Percentiles rank a stretch among this genome's conserved stretches.
Evolutionary conservation across 192 early-diverging fungal species (phyloP).

Genomic region (Umbelopsis sp.): DNA sequence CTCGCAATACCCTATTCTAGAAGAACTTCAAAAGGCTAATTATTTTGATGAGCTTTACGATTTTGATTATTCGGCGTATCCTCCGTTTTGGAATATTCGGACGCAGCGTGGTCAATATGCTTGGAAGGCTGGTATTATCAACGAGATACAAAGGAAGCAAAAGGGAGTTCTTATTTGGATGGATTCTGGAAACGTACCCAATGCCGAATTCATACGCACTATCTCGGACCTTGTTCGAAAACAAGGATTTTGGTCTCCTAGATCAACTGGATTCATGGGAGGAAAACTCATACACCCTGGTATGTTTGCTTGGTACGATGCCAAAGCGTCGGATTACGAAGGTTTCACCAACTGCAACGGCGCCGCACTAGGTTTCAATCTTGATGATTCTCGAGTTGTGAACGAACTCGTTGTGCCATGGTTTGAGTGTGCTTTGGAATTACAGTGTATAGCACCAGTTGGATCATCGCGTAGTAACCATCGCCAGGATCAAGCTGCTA

Average conservation of each 20-base stretch:
- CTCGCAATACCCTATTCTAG: conserved; percentile 40
- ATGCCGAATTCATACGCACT: conserved; percentile 37
- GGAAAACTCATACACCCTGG: conserved; percentile 49
- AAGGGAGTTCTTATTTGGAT: conserved; percentile 50
- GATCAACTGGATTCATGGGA: conserved; percentile 42
- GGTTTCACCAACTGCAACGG: conserved; percentile 52
- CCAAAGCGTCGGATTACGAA: conserved; percentile 35
- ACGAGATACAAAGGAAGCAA: conserved; percentile 45
- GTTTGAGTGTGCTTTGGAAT: conserved; percentile 44
- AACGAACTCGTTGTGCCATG: conserved; percentile 45
- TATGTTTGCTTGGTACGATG: conserved; percentile 45
- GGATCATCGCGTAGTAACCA: conserved; percentile 53
- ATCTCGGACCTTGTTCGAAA: conserved; percentile 7
- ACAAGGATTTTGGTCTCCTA: conserved; percentile 58
- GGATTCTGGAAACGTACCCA: conserved; percentile 54
- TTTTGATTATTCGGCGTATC: conserved; percentile 50
- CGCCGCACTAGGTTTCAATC: conserved; percentile 51
- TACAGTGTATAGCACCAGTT: conserved; percentile 53
- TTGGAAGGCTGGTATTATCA: conserved; percentile 57
- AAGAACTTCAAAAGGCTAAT: conserved; percentile 37
- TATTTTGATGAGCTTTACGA: conserved; percentile 45
- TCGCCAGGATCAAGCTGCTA: conserved; percentile 56
- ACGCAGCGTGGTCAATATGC: conserved; percentile 50
- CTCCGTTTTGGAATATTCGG: conserved; percentile 49
- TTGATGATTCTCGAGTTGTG: conserved; percentile 36